Base-by-base conservation (phyloP, 208 protist genomes). In the Phytomonas francai region DNA sequence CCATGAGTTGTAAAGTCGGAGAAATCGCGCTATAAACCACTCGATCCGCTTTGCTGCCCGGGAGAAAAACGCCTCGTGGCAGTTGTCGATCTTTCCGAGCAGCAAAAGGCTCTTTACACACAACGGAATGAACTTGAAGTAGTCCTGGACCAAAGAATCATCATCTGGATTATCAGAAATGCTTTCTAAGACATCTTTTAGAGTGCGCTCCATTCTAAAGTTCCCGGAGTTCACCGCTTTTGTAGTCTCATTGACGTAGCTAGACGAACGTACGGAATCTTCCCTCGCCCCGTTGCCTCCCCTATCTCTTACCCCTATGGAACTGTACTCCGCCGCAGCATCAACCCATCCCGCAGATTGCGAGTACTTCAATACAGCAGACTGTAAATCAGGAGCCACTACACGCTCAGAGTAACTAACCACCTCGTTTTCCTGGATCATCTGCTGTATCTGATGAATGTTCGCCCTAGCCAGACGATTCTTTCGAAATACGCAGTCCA, bases 401-500 rank as follows among this genome's bases (percentile, higher is more conserved):
- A 51, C 73, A 62, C 66, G 45, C 22, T 58, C 33, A 36, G 77
- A 72, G 49, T 70, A 73, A 5, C 58, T 61, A 22, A 68, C 70
- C 22, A 28, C 66, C 64, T 77, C 74, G 32, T 68, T 74, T 28
- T 74, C 78, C 9, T 74, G 72, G 19, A 92, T 71, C 73, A 95
- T 76, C 58, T 77, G 72, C 57, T 81, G 65, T 63, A 92, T 54
- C n/a, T 85, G 59, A 54, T 87, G 78, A 25, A 74, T 70, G 59
- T 95, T 81, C 28, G 79, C 86, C 58, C 84, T 83, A 29, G 78
- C 63, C 33, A 89, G 72, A 8, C 76, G 75, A 56, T 88, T 79
- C 57, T 92, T 78, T 3, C 85, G 76, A 77, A 95, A 95, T 0
- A 95, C 79, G 66, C 85, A 93, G 30, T 72, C 65, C 36, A 93